phyloP scores from a whole-genome alignment of 2,329 filamentous ascomycete genomes.

The Trichophyton benhamiae region DNA sequence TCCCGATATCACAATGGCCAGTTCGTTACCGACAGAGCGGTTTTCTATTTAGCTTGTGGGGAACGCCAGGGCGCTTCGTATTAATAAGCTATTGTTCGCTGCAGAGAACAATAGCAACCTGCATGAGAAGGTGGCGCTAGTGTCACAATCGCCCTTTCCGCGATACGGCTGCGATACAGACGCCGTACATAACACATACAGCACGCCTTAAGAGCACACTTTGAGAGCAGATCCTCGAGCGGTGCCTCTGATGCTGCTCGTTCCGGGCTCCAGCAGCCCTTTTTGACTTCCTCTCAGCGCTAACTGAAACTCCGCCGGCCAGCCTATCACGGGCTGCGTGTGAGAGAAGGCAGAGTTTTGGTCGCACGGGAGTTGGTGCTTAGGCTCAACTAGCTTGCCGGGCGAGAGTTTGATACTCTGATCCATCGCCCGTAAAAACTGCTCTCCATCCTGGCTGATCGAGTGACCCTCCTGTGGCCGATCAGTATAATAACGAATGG shows the following conservation, averaged over 20 bases:
- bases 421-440: not conserved
- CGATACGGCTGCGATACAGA: not conserved
- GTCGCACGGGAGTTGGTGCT: not conserved
- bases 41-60: constrained; percentile 3
- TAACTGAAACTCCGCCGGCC: not conserved
- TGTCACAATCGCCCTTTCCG: constrained; percentile 1
- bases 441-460: not conserved
- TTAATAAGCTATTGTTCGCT: constrained; percentile 4
- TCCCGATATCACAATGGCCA: not conserved
- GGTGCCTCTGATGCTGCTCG: not conserved
- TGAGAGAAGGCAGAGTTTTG: not conserved
- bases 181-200: not conserved
- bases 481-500: not conserved
- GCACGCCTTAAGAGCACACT: too few relatives aligned
- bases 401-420: not conserved
- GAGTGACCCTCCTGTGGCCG: not conserved
- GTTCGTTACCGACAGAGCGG: not conserved
- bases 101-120: constrained; percentile 3
- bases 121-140: constrained; percentile 3
- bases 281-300: constrained; percentile 1
- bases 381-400: not conserved
- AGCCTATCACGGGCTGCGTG: not conserved
- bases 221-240: not conserved
- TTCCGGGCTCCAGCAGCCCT: not conserved
- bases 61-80: not conserved